Evolutionary conservation across 2,329 filamentous ascomycete species (phyloP).

Genomic region (Diaporthe sp.): DNA sequence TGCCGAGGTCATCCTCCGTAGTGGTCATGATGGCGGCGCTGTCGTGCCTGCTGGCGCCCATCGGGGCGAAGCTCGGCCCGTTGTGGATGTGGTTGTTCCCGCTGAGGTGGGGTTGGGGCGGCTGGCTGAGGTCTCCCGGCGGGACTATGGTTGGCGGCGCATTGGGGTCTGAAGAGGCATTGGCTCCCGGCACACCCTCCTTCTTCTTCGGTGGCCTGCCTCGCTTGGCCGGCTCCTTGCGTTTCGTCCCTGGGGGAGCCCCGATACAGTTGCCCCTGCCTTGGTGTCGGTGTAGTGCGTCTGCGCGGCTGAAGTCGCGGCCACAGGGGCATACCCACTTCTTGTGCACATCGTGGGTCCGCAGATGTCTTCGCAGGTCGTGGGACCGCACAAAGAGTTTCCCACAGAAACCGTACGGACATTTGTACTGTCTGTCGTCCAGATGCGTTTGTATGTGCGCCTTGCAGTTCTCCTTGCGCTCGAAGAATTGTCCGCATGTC

Average conservation of each 20-base stretch:
- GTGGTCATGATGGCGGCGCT: slow-evolving; percentile 27
- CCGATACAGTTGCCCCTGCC: slow-evolving; percentile 97
- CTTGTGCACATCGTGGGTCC: slow-evolving; percentile 97
- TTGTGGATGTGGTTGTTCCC: slow-evolving; percentile 11
- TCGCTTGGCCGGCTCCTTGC: slow-evolving; percentile 67
- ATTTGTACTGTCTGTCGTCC: slow-evolving; percentile 94
- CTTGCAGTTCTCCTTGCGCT: slow-evolving; percentile 98
- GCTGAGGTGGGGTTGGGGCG: slow-evolving; percentile 27
- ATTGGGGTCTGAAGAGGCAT: slow-evolving; percentile 5
- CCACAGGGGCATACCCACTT: slow-evolving; percentile 95
- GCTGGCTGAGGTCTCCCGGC: slow-evolving; percentile 31
- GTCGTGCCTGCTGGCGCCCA: slow-evolving; percentile 27
- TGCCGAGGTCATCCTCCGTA: slow-evolving; percentile 16
- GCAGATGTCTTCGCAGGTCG: slow-evolving; percentile 95
- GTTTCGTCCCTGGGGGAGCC: slow-evolving; percentile 82
- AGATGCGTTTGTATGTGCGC: slow-evolving; percentile 98
- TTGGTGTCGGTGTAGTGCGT: slow-evolving; percentile 92
- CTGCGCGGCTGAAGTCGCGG: slow-evolving; percentile 93
- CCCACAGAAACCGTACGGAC: slow-evolving; percentile 78
- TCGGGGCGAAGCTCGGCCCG: slow-evolving; percentile 31
- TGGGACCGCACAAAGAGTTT: slow-evolving; percentile 98
- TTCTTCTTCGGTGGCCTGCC: slow-evolving; percentile 70
- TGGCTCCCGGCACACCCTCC: slow-evolving; percentile 24
- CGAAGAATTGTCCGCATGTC: slow-evolving; percentile 88
- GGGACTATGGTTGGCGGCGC: slow-evolving; percentile 10